These are phyloP conservation scores for Termitomyces sp. DNA, from an alignment of 768 basidiomycete species.

Conservation along the genomic window DNA sequence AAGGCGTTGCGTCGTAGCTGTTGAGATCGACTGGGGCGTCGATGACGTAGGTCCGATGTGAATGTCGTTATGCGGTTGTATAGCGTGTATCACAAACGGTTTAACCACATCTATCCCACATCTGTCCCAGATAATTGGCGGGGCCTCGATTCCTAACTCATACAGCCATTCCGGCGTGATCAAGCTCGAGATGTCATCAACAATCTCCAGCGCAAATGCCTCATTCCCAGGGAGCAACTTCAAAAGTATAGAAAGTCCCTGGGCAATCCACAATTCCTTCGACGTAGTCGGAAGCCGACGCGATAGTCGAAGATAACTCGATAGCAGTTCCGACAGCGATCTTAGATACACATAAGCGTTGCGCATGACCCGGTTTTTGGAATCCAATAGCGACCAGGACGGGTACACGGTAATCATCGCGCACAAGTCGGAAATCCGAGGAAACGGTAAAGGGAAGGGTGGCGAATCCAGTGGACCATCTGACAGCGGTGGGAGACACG, in stretches of 20 bases:
- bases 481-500: slow-evolving; percentile 43
- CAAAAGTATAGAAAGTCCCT: slow-evolving; percentile 51
- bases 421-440: slow-evolving; percentile 46
- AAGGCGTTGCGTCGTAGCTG: slow-evolving; percentile 49
- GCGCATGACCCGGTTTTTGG: slow-evolving; percentile 12
- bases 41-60: slow-evolving; percentile 46
- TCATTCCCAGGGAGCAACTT: slow-evolving; percentile 74
- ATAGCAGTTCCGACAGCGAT: slow-evolving; percentile 49
- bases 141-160: slow-evolving; percentile 28
- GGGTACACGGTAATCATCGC: slow-evolving; percentile 44
- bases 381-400: slow-evolving; percentile 38
- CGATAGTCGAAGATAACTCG: slow-evolving; percentile 53
- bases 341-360: slow-evolving; percentile 34
- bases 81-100: slow-evolving; percentile 53
- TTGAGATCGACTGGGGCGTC: slow-evolving; percentile 50
- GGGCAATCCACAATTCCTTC: slow-evolving; percentile 59
- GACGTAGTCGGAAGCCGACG: slow-evolving; percentile 48
- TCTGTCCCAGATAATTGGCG: slow-evolving; percentile 40
- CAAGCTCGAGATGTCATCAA: slow-evolving; percentile 31
- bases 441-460: slow-evolving; percentile 58
- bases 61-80: slow-evolving; percentile 34
- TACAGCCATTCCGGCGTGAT: slow-evolving; percentile 37
- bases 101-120: slow-evolving; percentile 43
- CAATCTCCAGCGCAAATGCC: slow-evolving; percentile 37
- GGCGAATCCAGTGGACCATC: slow-evolving; percentile 37